Conservation (phyloP, 345 rosid genomes). For the Eutrema heterophyllum region DNA sequence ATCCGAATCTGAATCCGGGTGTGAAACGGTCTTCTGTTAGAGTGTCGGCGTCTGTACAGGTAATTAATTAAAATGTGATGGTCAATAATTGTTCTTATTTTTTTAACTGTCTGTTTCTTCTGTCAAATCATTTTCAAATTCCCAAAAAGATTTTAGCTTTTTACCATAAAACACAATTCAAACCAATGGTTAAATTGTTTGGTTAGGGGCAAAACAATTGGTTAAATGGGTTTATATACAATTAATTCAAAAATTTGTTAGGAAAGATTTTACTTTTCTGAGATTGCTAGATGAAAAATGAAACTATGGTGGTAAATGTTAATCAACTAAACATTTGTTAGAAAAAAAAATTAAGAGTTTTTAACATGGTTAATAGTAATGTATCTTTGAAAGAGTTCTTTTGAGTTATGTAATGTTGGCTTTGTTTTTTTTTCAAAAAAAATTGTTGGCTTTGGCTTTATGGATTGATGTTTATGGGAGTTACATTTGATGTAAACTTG, state of each 20-base stretch:
- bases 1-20: slow-evolving; percentile 4
- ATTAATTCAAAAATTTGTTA: neutral
- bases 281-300: neutral
- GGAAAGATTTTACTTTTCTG: neutral
- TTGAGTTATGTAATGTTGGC: neutral
- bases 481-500: neutral
- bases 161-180: neutral
- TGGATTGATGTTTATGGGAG: neutral
- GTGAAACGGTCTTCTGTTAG: slow-evolving; percentile 25
- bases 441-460: neutral
- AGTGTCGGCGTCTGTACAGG: slow-evolving; percentile 43
- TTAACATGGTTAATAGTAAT: neutral
- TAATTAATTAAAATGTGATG: slow-evolving; percentile 18
- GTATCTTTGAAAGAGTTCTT: neutral
- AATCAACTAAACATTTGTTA: neutral
- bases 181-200: neutral
- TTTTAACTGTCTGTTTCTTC: neutral
- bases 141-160: neutral
- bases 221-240: neutral
- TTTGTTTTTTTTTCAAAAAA: neutral
- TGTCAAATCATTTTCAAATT: slow-evolving; percentile 15
- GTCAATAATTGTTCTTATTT: neutral
- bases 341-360: neutral
- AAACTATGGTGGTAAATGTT: neutral
- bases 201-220: too few species aligned